Conservation (phyloP, 176 grass and related monocot species). For the Zoysia japonica region DNA sequence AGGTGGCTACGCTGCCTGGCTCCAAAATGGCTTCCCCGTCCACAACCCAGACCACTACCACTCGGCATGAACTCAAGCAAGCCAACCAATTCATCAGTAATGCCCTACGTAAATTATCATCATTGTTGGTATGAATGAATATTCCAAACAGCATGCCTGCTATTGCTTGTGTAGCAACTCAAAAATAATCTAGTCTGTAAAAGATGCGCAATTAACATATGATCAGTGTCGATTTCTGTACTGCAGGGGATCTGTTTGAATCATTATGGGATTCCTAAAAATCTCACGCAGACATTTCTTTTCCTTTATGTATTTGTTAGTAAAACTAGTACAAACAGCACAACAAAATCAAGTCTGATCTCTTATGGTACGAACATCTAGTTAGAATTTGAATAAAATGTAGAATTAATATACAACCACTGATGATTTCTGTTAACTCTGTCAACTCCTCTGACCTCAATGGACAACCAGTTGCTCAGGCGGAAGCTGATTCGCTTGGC, state of each 20-base stretch:
- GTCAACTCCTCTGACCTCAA: conserved; percentile 74
- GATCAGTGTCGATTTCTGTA: too few species aligned
- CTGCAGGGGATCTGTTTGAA: not conserved
- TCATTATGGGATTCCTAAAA: not conserved
- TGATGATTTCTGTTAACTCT: conserved; percentile 46
- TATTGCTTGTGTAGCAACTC: not conserved
- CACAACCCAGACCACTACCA: not conserved
- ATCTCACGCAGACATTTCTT: not conserved
- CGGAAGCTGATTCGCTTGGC: conserved; percentile 84
- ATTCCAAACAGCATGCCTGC: not conserved
- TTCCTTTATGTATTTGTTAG: not conserved
- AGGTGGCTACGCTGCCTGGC: conserved; percentile 38
- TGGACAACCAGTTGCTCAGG: conserved; percentile 73
- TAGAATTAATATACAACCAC: conserved; percentile 32
- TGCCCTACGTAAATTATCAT: not conserved
- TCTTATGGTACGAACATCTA: not conserved
- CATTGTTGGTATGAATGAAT: not conserved
- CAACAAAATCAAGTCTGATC: not conserved
- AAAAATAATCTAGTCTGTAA: not conserved
- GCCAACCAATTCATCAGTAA: not conserved
- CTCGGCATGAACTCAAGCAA: not conserved
- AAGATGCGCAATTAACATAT: too few species aligned
- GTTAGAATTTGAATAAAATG: not conserved
- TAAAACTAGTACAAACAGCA: not conserved
- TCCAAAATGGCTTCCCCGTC: conserved; percentile 14